Evolutionary conservation across 495 filamentous ascomycete species (phyloP).

Genomic region (Penicillium arizonense): DNA sequence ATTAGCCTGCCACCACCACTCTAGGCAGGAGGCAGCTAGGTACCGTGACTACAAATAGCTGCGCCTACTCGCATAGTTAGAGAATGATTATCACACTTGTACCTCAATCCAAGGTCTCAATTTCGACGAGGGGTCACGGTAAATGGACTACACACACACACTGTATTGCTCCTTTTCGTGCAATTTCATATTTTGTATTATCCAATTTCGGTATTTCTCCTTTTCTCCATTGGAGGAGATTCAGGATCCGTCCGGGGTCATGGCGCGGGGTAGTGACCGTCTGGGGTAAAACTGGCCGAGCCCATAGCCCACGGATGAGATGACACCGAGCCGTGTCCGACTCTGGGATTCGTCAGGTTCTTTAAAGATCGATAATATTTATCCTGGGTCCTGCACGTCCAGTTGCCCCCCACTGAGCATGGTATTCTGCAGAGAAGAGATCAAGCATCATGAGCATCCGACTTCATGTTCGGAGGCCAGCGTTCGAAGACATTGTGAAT

Average conservation of each 20-base stretch:
- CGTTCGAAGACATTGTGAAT: conserved; percentile 11
- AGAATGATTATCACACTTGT: no score
- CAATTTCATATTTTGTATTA: conserved; percentile 6
- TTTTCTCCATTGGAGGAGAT: conserved; percentile 16
- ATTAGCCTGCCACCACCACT: conserved; percentile 6
- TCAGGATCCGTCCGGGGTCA: conserved; percentile 16
- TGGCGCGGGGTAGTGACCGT: conserved; percentile 15
- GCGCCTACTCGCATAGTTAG: not conserved
- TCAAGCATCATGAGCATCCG: conserved; percentile 11
- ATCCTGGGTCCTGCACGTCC: conserved; percentile 10
- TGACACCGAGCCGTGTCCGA: conserved; percentile 13
- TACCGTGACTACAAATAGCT: not conserved
- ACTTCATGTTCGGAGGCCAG: conserved; percentile 9
- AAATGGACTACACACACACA: not conserved
- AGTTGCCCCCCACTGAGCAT: not conserved
- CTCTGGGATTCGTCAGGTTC: conserved; percentile 7
- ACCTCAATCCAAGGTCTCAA: no score
- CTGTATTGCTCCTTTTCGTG: not conserved
- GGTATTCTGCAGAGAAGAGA: conserved; percentile 3
- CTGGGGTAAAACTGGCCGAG: conserved; percentile 17
- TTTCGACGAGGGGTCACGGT: not conserved
- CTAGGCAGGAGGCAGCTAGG: conserved; percentile 12
- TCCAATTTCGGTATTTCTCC: conserved; percentile 3
- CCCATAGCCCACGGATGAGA: conserved; percentile 6
- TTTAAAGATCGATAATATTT: conserved; percentile 8